Evolutionary conservation across 768 basidiomycete species (phyloP).

Genomic region (Leccinum broughii): DNA sequence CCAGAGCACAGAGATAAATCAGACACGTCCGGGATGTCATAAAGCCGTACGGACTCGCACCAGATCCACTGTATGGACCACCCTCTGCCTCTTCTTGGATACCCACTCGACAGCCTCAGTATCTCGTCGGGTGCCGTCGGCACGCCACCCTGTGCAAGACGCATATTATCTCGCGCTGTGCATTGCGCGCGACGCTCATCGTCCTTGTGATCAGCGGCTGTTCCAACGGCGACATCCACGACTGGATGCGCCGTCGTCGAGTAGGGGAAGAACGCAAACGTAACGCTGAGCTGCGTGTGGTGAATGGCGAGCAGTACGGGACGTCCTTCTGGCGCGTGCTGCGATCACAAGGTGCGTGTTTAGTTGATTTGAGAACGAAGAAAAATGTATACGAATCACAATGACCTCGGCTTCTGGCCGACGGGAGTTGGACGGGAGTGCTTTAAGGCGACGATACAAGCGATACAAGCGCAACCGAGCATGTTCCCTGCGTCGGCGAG

Average conservation of each 20-base stretch:
- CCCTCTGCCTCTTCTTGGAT: no score
- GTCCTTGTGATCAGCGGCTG: slow-evolving; percentile 67
- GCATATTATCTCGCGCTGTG: slow-evolving; percentile 82
- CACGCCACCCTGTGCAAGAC: slow-evolving; percentile 92
- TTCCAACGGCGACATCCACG: slow-evolving; percentile 84
- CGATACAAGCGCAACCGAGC: no score
- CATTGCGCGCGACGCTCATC: slow-evolving; percentile 81
- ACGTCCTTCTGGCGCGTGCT: slow-evolving; percentile 72
- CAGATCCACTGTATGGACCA: no score
- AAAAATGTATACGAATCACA: slow-evolving; percentile 55
- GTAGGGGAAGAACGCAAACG: slow-evolving; percentile 84
- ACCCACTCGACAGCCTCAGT: no score
- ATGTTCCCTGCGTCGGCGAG: slow-evolving; percentile 42
- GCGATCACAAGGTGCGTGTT: not conserved
- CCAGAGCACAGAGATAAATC: no score
- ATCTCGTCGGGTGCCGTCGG: slow-evolving; percentile 77
- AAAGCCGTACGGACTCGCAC: no score
- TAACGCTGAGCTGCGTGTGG: slow-evolving; percentile 90
- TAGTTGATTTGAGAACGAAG: not conserved
- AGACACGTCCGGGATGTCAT: no score
- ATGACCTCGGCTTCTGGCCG: slow-evolving; percentile 91
- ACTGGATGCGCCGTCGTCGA: slow-evolving; percentile 43
- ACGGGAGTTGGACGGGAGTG: slow-evolving; percentile 27
- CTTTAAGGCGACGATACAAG: no score
- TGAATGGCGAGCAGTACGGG: slow-evolving; percentile 91